Evolutionary conservation across 2,329 filamentous ascomycete genomes (phyloP).

Genomic region (Endothia cerciana): DNA sequence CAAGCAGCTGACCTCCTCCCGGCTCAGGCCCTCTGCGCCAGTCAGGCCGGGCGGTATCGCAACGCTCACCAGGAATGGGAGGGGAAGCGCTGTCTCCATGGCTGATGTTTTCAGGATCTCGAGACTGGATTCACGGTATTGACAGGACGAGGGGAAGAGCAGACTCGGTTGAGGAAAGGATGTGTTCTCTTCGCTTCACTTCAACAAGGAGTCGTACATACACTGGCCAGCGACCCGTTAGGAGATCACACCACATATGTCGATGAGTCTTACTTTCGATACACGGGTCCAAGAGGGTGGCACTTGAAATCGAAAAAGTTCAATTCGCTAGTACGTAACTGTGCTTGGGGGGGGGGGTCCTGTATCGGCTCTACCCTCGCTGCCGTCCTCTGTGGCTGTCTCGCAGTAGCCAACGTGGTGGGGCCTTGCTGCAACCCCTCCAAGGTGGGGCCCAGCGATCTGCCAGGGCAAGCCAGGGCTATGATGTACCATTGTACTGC

Average conservation of each 20-base stretch:
- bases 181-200: background rate
- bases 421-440: conserved; percentile 3
- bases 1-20: conserved; percentile 61
- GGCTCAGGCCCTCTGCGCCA: conserved; percentile 54
- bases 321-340: conserved; percentile 30
- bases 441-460: background rate
- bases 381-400: background rate
- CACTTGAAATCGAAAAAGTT: conserved; percentile 29
- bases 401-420: conserved; percentile 12
- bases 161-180: background rate
- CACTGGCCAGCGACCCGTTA: background rate
- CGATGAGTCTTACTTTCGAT: conserved; percentile 21
- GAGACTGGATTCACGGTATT: conserved; percentile 10
- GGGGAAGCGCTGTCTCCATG: conserved; percentile 68
- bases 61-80: conserved; percentile 66
- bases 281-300: background rate
- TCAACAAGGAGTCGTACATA: background rate
- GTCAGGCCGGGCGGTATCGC: conserved; percentile 53
- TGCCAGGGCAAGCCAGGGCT: background rate
- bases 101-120: conserved; percentile 27
- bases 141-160: background rate
- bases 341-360: conserved; percentile 31
- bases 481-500: too few species aligned
- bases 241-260: conserved; percentile 23
- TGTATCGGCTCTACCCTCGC: conserved; percentile 33